Percentiles rank a stretch among this genome's conserved stretches.
Conservation (phyloP, 129 eudicot species). For the Pittosporum tobira region DNA sequence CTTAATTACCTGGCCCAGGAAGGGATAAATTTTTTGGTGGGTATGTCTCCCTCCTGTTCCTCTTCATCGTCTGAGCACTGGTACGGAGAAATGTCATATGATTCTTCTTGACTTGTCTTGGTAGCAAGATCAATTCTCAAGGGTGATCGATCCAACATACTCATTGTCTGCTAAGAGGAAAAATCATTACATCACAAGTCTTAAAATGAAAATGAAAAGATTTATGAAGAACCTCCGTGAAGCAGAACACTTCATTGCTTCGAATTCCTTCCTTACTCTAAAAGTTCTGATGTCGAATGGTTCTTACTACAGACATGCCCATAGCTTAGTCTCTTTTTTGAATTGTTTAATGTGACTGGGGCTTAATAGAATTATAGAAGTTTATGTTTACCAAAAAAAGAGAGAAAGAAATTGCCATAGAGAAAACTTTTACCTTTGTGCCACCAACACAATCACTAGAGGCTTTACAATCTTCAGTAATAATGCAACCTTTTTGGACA, state of each 20-base stretch:
- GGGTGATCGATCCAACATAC: constrained; percentile 29
- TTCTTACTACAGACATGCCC: neutral
- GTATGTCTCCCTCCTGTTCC: constrained; percentile 64
- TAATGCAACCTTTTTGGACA: constrained; percentile 20
- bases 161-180: constrained; percentile 25
- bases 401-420: too few relatives aligned
- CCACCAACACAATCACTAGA: constrained; percentile 23
- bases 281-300: neutral
- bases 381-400: neutral
- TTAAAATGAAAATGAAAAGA: neutral
- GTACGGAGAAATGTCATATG: constrained; percentile 93
- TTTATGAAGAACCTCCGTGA: too few relatives aligned
- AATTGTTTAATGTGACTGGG: neutral
- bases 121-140: constrained; percentile 16
- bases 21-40: constrained; percentile 58
- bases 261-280: constrained; percentile 3
- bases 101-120: constrained; percentile 36
- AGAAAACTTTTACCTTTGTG: constrained; percentile 31
- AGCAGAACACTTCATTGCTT: neutral
- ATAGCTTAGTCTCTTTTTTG: neutral
- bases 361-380: neutral
- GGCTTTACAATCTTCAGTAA: constrained; percentile 24
- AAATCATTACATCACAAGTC: constrained; percentile 5
- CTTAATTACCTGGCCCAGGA: constrained; percentile 81
- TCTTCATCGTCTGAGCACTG: constrained; percentile 80